A percentile compares a stretch with the other conserved stretches of the same genome.
Conservation (phyloP, 306 rosid species). For the Cercis canadensis region DNA sequence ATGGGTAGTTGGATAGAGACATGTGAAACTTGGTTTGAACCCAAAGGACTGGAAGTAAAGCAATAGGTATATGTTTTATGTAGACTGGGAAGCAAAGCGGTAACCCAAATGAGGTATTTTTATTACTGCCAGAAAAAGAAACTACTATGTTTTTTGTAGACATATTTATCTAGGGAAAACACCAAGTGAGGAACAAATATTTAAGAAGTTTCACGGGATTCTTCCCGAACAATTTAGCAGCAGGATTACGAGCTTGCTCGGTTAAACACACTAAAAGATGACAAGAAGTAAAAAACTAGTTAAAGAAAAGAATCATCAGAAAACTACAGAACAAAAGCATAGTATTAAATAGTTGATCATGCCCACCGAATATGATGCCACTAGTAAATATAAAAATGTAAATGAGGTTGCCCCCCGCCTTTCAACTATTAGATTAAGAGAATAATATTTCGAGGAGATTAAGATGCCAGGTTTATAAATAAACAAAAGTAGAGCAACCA, state of each 20-base stretch:
- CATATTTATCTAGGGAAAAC: background rate
- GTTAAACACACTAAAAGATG: constrained; percentile 24
- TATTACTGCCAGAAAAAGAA: too few species aligned
- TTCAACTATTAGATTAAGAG: constrained; percentile 18
- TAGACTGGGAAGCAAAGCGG: background rate
- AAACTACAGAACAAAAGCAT: background rate
- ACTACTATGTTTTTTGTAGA: too few species aligned
- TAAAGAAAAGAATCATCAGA: constrained; percentile 1
- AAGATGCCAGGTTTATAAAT: constrained; percentile 49
- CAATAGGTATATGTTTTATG: background rate
- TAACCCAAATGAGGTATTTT: too few species aligned
- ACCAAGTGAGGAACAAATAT: background rate
- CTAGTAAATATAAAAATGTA: constrained; percentile 37
- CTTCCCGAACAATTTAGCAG: background rate
- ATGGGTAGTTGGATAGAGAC: too few species aligned
- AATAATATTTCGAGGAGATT: constrained; percentile 71
- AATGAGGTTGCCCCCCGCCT: constrained; percentile 24
- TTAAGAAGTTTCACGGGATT: background rate
- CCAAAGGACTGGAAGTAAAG: background rate
- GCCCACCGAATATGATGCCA: constrained; percentile 41
- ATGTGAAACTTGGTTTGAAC: too few species aligned
- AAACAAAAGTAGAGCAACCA: constrained; percentile 34
- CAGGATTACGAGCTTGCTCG: background rate
- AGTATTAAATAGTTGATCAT: constrained; percentile 33
- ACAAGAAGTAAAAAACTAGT: constrained; percentile 5